Evolutionary conservation across 768 basidiomycete genomes (phyloP).

Genomic region (Tulasnella sp.): DNA sequence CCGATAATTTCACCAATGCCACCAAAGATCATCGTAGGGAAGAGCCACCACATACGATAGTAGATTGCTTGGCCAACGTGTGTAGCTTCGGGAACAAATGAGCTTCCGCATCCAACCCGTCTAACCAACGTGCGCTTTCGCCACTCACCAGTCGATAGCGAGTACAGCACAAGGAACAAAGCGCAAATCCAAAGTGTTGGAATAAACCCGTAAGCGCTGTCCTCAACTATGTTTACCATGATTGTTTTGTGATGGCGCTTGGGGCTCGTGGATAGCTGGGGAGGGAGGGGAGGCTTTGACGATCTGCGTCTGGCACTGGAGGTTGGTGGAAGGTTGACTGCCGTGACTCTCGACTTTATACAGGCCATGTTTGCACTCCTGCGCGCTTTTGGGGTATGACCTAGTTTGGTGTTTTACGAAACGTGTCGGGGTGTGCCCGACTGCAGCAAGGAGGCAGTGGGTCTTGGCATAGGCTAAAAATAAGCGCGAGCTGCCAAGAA

Average conservation of each 20-base stretch:
- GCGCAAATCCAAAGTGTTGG: slow-evolving; percentile 42
- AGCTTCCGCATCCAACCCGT: background rate
- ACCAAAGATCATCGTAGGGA: slow-evolving; percentile 48
- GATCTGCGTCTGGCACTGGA: background rate
- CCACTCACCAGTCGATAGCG: slow-evolving; percentile 20
- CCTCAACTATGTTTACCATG: background rate
- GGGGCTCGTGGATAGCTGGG: background rate
- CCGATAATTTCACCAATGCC: slow-evolving; percentile 52
- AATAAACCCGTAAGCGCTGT: slow-evolving; percentile 42
- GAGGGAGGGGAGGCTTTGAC: background rate
- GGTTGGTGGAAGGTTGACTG: background rate
- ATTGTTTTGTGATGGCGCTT: background rate
- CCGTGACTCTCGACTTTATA: background rate
- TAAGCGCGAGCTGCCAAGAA: too few relatives aligned
- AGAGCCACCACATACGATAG: slow-evolving; percentile 50
- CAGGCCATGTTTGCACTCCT: background rate
- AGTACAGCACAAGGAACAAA: slow-evolving; percentile 42
- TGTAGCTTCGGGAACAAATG: slow-evolving; percentile 42
- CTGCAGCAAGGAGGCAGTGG: too few relatives aligned
- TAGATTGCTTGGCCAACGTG: slow-evolving; percentile 47
- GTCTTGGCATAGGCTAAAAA: too few relatives aligned
- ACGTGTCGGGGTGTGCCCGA: too few relatives aligned
- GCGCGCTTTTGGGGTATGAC: background rate
- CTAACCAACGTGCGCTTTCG: background rate
- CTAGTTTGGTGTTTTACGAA: background rate